These are phyloP conservation scores for Mytilinidion resinicola DNA, from an alignment of 495 filamentous ascomycete species.

Conservation along the genomic window DNA sequence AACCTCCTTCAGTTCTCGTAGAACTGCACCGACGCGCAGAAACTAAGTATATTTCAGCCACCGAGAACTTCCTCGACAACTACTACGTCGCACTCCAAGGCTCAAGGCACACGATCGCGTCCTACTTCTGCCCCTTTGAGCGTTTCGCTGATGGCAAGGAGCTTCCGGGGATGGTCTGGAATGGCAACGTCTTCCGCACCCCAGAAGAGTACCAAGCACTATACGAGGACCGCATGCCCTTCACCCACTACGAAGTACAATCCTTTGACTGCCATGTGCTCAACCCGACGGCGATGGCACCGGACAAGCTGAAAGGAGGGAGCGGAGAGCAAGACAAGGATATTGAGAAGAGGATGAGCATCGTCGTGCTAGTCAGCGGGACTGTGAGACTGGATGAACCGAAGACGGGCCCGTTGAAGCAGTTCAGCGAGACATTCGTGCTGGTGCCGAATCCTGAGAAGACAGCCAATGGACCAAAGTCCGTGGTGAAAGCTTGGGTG, in stretches of 20 bases:
- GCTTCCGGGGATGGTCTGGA: conserved; percentile 55
- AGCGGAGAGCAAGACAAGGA: conserved; percentile 28
- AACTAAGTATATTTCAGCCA: conserved; percentile 10
- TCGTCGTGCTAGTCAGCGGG: conserved; percentile 62
- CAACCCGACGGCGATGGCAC: conserved; percentile 49
- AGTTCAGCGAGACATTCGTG: conserved; percentile 70
- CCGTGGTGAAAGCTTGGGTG: conserved; percentile 49
- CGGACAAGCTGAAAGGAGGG: conserved; percentile 34
- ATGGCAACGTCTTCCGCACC: conserved; percentile 54
- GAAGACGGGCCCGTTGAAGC: conserved; percentile 49
- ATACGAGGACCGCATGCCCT: conserved; percentile 57
- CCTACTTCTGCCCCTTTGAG: conserved; percentile 51
- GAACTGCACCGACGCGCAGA: background rate
- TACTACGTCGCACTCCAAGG: conserved; percentile 46
- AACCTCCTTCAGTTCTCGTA: background rate
- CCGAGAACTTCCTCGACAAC: conserved; percentile 31
- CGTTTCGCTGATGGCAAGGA: conserved; percentile 36
- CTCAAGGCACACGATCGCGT: conserved; percentile 46
- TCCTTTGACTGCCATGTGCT: conserved; percentile 67
- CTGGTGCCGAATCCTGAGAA: conserved; percentile 67
- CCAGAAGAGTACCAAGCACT: conserved; percentile 53
- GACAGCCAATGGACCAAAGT: conserved; percentile 40
- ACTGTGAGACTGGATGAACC: conserved; percentile 55
- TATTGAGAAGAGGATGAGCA: conserved; percentile 52
- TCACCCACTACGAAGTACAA: conserved; percentile 55